Conservation (phyloP, 2,329 filamentous ascomycete genomes). For the Septoria linicola region DNA sequence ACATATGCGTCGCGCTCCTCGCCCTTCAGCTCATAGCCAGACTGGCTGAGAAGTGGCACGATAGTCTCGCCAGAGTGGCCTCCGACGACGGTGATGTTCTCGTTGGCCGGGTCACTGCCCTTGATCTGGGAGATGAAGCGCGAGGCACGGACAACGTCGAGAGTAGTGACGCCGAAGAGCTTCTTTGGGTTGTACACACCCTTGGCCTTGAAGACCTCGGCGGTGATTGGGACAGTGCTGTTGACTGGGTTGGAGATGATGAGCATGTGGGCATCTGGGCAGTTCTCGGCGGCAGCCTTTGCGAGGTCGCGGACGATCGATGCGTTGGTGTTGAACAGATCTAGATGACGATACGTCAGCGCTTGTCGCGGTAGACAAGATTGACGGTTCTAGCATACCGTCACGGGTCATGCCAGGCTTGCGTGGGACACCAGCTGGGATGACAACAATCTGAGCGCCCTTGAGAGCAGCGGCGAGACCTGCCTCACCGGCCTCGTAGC, state of each 20-base stretch:
- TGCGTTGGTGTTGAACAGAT: conserved; percentile 99
- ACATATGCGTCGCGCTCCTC: conserved; percentile 73
- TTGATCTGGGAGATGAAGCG: conserved; percentile 97
- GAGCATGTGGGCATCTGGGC: conserved; percentile 90
- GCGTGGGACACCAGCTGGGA: conserved; percentile 96
- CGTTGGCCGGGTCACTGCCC: conserved; percentile 81
- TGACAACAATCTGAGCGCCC: conserved; percentile 90
- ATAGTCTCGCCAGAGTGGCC: conserved; percentile 98
- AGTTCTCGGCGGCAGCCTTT: conserved; percentile 85
- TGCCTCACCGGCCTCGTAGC: conserved; percentile 72
- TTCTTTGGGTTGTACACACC: conserved; percentile 99
- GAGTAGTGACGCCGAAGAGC: conserved; percentile 98
- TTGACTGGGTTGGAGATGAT: conserved; percentile 99
- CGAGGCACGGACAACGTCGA: conserved; percentile 95
- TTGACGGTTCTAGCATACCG: conserved; percentile 49
- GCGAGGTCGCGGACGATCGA: conserved; percentile 98
- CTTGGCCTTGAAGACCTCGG: conserved; percentile 92
- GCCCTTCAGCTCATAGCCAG: conserved; percentile 79
- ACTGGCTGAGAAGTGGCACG: conserved; percentile 95
- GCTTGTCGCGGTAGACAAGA: neutral
- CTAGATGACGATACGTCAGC: conserved; percentile 42
- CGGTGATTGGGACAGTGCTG: conserved; percentile 96
- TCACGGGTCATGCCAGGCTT: conserved; percentile 99
- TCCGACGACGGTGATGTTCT: conserved; percentile 94
- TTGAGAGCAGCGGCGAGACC: conserved; percentile 75